These are phyloP conservation scores for Starmerella potacharoeniae DNA, from an alignment of 805 yeast genomes.

Conservation along the genomic window DNA sequence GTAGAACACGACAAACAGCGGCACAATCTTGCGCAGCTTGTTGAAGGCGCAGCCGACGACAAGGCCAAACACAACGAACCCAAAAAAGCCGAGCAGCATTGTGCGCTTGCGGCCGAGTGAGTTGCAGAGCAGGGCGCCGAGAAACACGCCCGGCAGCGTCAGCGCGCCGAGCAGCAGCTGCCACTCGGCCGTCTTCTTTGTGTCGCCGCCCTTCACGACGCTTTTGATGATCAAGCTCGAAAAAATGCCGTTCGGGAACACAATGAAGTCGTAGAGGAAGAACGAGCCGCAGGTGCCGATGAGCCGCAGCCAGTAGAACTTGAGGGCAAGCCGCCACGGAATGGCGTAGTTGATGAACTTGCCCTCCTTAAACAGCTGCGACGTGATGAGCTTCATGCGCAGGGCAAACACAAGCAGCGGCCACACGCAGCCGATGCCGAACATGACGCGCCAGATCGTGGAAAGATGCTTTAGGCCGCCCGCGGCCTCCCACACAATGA, in stretches of 20 bases:
- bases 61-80: conserved; percentile 49
- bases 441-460: conserved; percentile 63
- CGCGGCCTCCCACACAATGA: conserved; percentile 55
- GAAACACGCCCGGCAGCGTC: conserved; percentile 59
- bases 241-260: conserved; percentile 68
- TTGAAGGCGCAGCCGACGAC: conserved; percentile 39
- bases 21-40: conserved; percentile 44
- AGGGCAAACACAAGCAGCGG: conserved; percentile 63
- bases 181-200: conserved; percentile 61
- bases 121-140: conserved; percentile 60
- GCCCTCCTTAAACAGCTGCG: conserved; percentile 49
- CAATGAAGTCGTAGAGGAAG: conserved; percentile 72
- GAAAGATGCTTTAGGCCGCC: conserved; percentile 32
- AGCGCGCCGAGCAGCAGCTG: conserved; percentile 49
- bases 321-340: conserved; percentile 49
- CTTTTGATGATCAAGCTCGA: conserved; percentile 46
- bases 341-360: conserved; percentile 47
- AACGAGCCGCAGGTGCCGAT: conserved; percentile 67
- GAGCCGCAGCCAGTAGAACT: conserved; percentile 56
- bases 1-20: conserved; percentile 58
- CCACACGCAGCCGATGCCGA: conserved; percentile 63
- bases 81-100: conserved; percentile 57
- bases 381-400: conserved; percentile 57
- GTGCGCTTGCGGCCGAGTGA: conserved; percentile 60
- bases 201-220: conserved; percentile 34